Base-by-base conservation (phyloP, 164 flowering plant species). In the Malania oleifera region DNA sequence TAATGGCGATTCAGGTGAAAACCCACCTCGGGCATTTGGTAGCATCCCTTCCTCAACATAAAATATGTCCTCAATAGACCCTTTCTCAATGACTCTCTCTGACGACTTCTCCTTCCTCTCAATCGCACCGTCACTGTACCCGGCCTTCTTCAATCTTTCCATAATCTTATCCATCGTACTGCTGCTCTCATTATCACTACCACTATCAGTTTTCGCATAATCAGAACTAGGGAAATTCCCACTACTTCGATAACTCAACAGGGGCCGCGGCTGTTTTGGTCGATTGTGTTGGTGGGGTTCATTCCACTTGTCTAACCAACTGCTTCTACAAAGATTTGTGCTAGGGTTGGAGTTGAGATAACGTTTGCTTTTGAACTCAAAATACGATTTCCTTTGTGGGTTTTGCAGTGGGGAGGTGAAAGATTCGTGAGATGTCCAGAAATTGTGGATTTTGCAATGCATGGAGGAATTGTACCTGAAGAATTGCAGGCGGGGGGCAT, bases 141-240 rank as follows among this genome's bases (percentile, higher is more conserved):
- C 96, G 69, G 77, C 78, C 56, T 82, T 78, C 77, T 77, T 90
- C 79, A 93, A 71, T 50, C 82, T 93, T 75, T 82, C 83, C 49
- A 93, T 92, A 61, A 93, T 90, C 63, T 75, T 82, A 35, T 81
- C 89, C 97, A 93, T 93, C 18, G 92, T 88, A 62, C 89, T 86
- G 28, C 83, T 19, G 55, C 31, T 28, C 13, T 53, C 19, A 53
- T 14, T 23, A 26, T 49, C 31, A 57, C 68, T 66, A 41, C 25
- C 70, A 46, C 53, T 62, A 22, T 56, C 61, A 54, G 50, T 61
- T 27, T 39, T 59, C 47, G 64, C 82, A 40, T 73, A 71, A 18
- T 60, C 63, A 4, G 60, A 70, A 18, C 75, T 61, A 23, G 73
- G 67, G 54, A 55, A 52, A 34, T 65, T 65, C 41, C 56, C 75